Evolutionary conservation across 2,329 filamentous ascomycete species (phyloP).

Genomic region (Drechslerella dactyloides): DNA sequence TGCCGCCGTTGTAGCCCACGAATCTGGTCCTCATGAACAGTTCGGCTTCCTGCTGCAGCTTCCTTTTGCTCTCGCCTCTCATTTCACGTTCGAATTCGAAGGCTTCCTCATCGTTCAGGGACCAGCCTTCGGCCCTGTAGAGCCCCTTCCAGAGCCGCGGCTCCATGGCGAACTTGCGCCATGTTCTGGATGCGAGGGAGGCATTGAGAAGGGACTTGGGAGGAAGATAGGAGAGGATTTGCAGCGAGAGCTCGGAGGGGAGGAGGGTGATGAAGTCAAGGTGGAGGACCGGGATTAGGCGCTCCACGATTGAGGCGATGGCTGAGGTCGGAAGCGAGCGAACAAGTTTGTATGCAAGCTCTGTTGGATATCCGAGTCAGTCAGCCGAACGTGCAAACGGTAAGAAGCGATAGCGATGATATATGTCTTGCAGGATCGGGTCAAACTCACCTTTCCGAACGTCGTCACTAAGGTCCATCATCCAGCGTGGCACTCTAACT

Average conservation of each 20-base stretch:
- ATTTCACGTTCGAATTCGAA: conserved; percentile 69
- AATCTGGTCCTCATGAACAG: conserved; percentile 34
- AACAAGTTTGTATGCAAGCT: conserved; percentile 79
- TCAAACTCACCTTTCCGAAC: conserved; percentile 64
- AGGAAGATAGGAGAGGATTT: conserved; percentile 85
- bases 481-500: conserved; percentile 64
- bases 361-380: conserved; percentile 63
- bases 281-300: conserved; percentile 81
- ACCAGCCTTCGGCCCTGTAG: conserved; percentile 87
- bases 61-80: conserved; percentile 57
- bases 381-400: conserved; percentile 4
- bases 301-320: conserved; percentile 79
- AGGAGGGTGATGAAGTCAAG: conserved; percentile 88
- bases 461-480: conserved; percentile 64
- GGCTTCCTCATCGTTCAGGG: conserved; percentile 71
- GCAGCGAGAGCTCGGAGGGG: conserved; percentile 86
- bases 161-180: conserved; percentile 82
- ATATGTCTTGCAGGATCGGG: background rate
- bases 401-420: conserved; percentile 17
- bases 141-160: conserved; percentile 83
- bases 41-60: conserved; percentile 41
- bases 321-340: conserved; percentile 78
- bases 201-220: conserved; percentile 79
- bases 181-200: conserved; percentile 77
- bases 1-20: conserved; percentile 15